These are phyloP conservation scores for Paxillus rubicundulus DNA, from an alignment of 768 basidiomycete species.

Conservation along the genomic window DNA sequence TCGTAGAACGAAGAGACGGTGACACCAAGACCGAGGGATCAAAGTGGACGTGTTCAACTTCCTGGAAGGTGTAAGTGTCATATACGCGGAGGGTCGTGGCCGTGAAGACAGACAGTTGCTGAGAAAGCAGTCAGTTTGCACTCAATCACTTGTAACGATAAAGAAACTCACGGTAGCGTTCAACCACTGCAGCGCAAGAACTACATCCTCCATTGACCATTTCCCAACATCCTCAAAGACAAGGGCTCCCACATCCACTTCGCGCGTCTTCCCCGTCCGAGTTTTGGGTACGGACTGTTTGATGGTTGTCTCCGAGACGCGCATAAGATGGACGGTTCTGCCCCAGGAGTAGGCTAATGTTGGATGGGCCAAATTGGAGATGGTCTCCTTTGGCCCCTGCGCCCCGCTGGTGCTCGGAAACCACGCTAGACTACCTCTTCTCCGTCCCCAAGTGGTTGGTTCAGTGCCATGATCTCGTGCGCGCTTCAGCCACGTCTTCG, in stretches of 20 bases:
- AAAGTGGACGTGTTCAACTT: constrained; percentile 63
- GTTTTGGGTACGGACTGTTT: constrained; percentile 49
- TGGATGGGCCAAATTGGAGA: constrained; percentile 44
- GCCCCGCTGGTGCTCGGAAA: constrained; percentile 57
- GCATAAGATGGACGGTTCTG: constrained; percentile 57
- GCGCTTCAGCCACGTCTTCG: constrained; percentile 88
- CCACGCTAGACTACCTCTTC: constrained; percentile 76
- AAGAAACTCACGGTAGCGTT: constrained; percentile 75
- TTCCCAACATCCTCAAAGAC: constrained; percentile 57
- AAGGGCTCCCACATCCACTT: constrained; percentile 62
- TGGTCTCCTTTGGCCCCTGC: constrained; percentile 22
- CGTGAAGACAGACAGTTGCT: constrained; percentile 75
- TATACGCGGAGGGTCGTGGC: constrained; percentile 60
- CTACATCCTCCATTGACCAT: constrained; percentile 60
- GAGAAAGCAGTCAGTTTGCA: constrained; percentile 5
- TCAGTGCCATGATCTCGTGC: constrained; percentile 52
- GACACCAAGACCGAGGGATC: constrained; percentile 56
- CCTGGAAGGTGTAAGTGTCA: constrained; percentile 53
- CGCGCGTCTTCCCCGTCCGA: constrained; percentile 58
- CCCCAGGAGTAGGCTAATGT: constrained; percentile 88
- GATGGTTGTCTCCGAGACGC: constrained; percentile 57
- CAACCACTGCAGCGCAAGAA: constrained; percentile 84
- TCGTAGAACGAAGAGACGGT: constrained; percentile 47
- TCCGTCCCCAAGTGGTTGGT: constrained; percentile 41
- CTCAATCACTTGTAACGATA: not conserved